Percentiles rank a stretch among this genome's conserved stretches.
These are phyloP conservation scores for Taphrina deformans DNA, from an alignment of 1,139 yeast species.

Conservation along the genomic window DNA sequence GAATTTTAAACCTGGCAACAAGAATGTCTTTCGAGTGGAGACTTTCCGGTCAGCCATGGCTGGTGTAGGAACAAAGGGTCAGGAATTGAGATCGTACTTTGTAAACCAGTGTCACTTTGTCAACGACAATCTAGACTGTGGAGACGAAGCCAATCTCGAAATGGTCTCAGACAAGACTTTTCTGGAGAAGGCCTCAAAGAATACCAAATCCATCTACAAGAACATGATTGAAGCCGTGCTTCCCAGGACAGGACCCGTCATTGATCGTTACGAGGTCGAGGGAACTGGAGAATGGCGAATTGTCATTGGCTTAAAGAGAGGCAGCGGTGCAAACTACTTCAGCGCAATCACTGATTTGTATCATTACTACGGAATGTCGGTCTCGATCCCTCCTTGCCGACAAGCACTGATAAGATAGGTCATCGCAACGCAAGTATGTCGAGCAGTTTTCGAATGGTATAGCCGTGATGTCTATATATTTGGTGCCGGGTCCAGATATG, in stretches of 20 bases:
- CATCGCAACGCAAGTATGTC: constrained; percentile 84
- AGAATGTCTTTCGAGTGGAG: constrained; percentile 68
- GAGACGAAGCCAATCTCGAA: constrained; percentile 46
- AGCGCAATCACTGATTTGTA: constrained; percentile 86
- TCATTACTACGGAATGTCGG: constrained; percentile 72
- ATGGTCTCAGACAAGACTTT: constrained; percentile 68
- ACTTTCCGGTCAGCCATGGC: constrained; percentile 72
- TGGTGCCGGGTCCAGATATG: constrained; percentile 54
- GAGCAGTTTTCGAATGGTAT: constrained; percentile 91
- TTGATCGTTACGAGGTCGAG: constrained; percentile 79
- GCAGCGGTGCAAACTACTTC: constrained; percentile 81
- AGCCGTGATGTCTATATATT: constrained; percentile 81
- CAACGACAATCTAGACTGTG: constrained; percentile 45
- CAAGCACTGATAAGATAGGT: constrained; percentile 40
- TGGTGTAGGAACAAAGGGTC: constrained; percentile 50
- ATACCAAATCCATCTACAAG: constrained; percentile 75
- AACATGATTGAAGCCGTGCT: constrained; percentile 70
- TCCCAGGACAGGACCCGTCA: constrained; percentile 85
- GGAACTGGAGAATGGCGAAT: constrained; percentile 78
- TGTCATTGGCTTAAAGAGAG: constrained; percentile 83
- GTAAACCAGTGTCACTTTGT: constrained; percentile 75
- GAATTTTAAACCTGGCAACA: constrained; percentile 54
- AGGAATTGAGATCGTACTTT: constrained; percentile 75
- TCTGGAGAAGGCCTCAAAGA: constrained; percentile 71
- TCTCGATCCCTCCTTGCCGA: not conserved